Conservation (phyloP, 2,329 filamentous ascomycete genomes). For the Pseudogymnoascus sp. region DNA sequence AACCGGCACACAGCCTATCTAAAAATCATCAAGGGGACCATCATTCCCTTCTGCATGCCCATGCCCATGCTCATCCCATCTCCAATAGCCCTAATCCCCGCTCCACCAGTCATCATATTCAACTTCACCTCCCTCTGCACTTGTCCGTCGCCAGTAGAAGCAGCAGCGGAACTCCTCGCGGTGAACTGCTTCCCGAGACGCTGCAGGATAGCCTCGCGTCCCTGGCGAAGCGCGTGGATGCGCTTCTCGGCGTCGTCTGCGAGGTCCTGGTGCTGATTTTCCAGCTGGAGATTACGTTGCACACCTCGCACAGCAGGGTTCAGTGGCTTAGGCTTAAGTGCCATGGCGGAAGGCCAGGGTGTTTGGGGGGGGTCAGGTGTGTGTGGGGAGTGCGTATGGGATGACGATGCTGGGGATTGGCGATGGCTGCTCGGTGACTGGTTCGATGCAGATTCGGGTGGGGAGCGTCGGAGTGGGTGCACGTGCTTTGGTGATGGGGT, state of each 20-base stretch:
- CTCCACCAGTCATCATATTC: conserved; percentile 4
- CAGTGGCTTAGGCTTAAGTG: background rate
- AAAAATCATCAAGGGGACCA: conserved; percentile 8
- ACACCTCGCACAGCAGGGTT: conserved; percentile 43
- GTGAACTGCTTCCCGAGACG: conserved; percentile 48
- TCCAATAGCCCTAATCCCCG: background rate
- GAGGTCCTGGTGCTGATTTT: conserved; percentile 45
- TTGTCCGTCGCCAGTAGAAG: background rate
- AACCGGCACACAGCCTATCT: background rate
- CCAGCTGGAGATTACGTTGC: conserved; percentile 49
- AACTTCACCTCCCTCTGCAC: background rate
- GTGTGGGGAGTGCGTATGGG: background rate
- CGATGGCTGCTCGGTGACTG: conserved; percentile 27
- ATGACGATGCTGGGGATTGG: background rate
- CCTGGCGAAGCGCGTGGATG: conserved; percentile 46
- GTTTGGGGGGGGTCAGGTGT: background rate
- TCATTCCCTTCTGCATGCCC: conserved; percentile 5
- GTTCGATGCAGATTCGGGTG: conserved; percentile 15
- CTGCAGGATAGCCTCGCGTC: conserved; percentile 50
- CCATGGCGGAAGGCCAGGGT: background rate
- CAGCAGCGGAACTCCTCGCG: conserved; percentile 16
- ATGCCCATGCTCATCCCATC: background rate
- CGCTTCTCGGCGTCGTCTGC: conserved; percentile 50
- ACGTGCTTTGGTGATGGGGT: conserved; percentile 1
- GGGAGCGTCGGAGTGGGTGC: background rate